These are phyloP conservation scores for Aspergillus ellipticus DNA, from an alignment of 495 filamentous ascomycete genomes.

Conservation along the genomic window DNA sequence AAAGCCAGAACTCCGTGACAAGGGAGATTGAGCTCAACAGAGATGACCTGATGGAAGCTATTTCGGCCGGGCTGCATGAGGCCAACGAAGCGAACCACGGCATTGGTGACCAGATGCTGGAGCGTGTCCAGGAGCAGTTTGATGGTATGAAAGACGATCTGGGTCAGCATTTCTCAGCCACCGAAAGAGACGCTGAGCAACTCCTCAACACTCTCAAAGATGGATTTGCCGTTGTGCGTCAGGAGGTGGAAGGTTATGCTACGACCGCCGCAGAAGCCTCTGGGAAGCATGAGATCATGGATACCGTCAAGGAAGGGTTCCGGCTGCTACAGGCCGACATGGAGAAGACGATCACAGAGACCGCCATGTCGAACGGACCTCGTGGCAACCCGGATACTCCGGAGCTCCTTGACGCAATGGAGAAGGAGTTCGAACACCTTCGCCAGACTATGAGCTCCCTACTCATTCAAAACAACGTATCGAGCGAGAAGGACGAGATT, in stretches of 20 bases:
- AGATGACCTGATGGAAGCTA: constrained; percentile 64
- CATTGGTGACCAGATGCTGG: constrained; percentile 63
- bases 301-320: constrained; percentile 67
- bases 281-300: constrained; percentile 73
- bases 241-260: constrained; percentile 77
- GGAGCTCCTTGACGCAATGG: constrained; percentile 66
- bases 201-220: constrained; percentile 82
- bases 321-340: constrained; percentile 71
- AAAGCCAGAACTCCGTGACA: constrained; percentile 43
- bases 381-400: constrained; percentile 43
- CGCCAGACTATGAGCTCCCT: constrained; percentile 67
- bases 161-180: constrained; percentile 69
- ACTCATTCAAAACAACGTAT: constrained; percentile 55
- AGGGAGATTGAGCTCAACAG: constrained; percentile 59
- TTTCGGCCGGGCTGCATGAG: constrained; percentile 55
- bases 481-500: constrained; percentile 58
- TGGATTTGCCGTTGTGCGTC: constrained; percentile 73
- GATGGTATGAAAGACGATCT: constrained; percentile 70
- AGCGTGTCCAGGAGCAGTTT: constrained; percentile 69
- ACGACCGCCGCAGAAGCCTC: constrained; percentile 62
- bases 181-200: constrained; percentile 73
- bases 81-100: constrained; percentile 46
- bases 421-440: constrained; percentile 65
- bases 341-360: constrained; percentile 54
- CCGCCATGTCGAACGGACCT: constrained; percentile 26